These are phyloP conservation scores for Suillus bovinus DNA, from an alignment of 768 basidiomycete species.

Conservation along the genomic window DNA sequence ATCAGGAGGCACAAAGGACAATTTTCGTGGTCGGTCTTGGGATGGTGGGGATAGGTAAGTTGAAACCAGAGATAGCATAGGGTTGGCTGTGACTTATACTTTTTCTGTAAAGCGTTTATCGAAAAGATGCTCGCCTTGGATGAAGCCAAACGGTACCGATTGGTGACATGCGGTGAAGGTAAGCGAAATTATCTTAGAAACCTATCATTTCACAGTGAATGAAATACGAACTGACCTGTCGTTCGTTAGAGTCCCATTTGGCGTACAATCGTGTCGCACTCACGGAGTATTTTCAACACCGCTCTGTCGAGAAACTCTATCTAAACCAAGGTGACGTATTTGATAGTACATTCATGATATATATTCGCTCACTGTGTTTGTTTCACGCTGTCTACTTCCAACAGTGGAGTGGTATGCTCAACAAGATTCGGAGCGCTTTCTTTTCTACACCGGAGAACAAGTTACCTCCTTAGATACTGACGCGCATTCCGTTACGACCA, in stretches of 20 bases:
- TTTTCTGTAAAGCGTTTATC: conserved; percentile 51
- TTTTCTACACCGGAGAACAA: conserved; percentile 50
- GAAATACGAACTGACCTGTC: conserved; percentile 14
- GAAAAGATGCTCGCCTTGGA: conserved; percentile 66
- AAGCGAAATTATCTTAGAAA: conserved; percentile 12
- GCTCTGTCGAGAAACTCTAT: conserved; percentile 58
- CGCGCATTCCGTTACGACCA: conserved; percentile 46
- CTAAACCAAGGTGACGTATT: conserved; percentile 45
- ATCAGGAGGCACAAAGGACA: conserved; percentile 6
- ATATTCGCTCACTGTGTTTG: background rate
- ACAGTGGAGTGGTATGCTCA: conserved; percentile 57
- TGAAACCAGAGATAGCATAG: background rate
- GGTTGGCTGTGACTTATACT: background rate
- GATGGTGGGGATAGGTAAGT: conserved; percentile 60
- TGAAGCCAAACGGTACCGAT: conserved; percentile 45
- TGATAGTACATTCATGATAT: background rate
- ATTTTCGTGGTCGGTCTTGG: conserved; percentile 48
- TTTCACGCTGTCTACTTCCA: conserved; percentile 17
- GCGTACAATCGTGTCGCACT: conserved; percentile 54
- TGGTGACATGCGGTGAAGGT: conserved; percentile 65
- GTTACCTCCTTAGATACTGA: conserved; percentile 41
- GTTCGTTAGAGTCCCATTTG: conserved; percentile 38
- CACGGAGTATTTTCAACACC: conserved; percentile 64
- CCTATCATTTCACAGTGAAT: conserved; percentile 23
- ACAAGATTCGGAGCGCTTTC: conserved; percentile 57